A percentile compares a stretch with the other conserved stretches of the same genome.
Conservation (phyloP, 768 basidiomycete species). For the Lentinula aciculospora region DNA sequence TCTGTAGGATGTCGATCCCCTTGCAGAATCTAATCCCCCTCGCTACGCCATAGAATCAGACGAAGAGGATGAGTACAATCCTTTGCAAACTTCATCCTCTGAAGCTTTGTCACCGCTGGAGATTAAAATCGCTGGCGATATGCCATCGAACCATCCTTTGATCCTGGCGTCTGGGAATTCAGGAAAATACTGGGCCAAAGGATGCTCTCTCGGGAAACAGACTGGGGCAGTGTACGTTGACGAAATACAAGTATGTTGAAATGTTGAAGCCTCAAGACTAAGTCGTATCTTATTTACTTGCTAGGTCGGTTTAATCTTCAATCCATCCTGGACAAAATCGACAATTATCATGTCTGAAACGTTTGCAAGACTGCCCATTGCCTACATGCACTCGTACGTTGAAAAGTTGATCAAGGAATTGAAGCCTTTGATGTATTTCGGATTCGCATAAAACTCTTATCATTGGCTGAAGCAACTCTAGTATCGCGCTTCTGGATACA, state of each 20-base stretch:
- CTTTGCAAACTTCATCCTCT: slow-evolving; percentile 20
- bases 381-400: slow-evolving; percentile 45
- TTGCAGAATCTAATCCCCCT: slow-evolving; percentile 51
- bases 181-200: slow-evolving; percentile 44
- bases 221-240: slow-evolving; percentile 40
- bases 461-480: slow-evolving; percentile 14
- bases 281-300: background rate
- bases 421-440: slow-evolving; percentile 40
- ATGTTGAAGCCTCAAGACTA: background rate
- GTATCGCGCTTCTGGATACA: slow-evolving; percentile 45
- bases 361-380: slow-evolving; percentile 40
- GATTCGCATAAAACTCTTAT: background rate
- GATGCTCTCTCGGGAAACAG: slow-evolving; percentile 48
- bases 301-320: slow-evolving; percentile 48
- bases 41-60: slow-evolving; percentile 63
- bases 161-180: slow-evolving; percentile 43
- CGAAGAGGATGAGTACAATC: slow-evolving; percentile 59
- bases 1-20: slow-evolving; percentile 34
- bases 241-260: slow-evolving; percentile 32
- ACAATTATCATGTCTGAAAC: slow-evolving; percentile 50
- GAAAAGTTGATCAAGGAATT: slow-evolving; percentile 33
- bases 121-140: slow-evolving; percentile 33
- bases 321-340: slow-evolving; percentile 40
- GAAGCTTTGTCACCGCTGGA: slow-evolving; percentile 17
- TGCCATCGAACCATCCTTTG: slow-evolving; percentile 21